Conservation (phyloP, 768 basidiomycete species). For the Tubosaeta sp. region DNA sequence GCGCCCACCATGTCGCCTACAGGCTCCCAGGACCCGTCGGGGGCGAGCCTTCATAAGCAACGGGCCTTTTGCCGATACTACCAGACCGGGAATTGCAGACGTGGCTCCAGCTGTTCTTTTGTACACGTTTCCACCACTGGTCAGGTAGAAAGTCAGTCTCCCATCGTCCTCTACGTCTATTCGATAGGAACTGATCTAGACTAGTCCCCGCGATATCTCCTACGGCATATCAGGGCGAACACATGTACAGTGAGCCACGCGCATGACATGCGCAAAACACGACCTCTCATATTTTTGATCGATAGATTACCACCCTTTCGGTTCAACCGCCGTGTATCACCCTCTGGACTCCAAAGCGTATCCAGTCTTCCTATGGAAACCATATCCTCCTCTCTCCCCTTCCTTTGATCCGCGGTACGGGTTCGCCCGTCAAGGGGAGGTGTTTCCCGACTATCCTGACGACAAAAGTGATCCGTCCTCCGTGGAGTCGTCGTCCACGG, state of each 20-base stretch:
- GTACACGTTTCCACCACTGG: conserved; percentile 9
- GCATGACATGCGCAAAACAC: not conserved
- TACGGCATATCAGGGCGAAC: conserved; percentile 13
- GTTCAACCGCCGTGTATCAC: conserved; percentile 18
- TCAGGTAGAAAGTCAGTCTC: conserved; percentile 16
- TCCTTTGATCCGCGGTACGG: conserved; percentile 17
- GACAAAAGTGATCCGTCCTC: conserved; percentile 27
- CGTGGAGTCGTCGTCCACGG: conserved; percentile 15
- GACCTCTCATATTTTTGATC: conserved; percentile 3
- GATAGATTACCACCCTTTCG: conserved; percentile 16
- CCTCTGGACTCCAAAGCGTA: conserved; percentile 11
- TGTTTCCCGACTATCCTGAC: conserved; percentile 17
- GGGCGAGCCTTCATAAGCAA: conserved; percentile 6
- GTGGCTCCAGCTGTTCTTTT: conserved; percentile 26
- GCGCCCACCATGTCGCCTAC: conserved; percentile 4
- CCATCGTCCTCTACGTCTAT: not conserved
- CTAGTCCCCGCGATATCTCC: conserved; percentile 9
- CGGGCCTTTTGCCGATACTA: conserved; percentile 23
- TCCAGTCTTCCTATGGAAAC: conserved; percentile 22
- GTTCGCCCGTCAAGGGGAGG: conserved; percentile 5
- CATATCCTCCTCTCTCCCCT: conserved; percentile 27
- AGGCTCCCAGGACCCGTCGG: conserved; percentile 9
- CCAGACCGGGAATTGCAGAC: conserved; percentile 24
- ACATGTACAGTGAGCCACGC: conserved; percentile 17
- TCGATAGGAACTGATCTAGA: conserved; percentile 8